phyloP scores from a whole-genome alignment of 2,329 filamentous ascomycete genomes.

The Alternaria conjuncta region DNA sequence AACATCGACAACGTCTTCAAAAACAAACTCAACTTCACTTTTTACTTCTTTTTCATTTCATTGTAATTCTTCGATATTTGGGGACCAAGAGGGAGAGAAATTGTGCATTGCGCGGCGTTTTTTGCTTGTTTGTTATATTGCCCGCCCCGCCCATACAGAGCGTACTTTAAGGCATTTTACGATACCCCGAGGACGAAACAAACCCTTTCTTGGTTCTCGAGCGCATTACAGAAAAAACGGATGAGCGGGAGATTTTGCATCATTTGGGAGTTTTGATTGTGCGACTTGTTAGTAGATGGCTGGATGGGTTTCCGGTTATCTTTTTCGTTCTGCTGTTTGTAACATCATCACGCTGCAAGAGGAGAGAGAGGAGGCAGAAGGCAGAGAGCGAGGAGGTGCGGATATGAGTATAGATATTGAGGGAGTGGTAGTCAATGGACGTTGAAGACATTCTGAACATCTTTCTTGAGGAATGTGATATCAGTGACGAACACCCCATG shows the following conservation, averaged over 20 bases:
- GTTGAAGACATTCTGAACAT: neutral
- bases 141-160: neutral
- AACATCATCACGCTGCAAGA: neutral
- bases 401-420: neutral
- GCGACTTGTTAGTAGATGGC: neutral
- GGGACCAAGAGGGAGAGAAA: neutral
- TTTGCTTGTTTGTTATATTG: neutral
- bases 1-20: constrained; percentile 11
- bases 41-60: neutral
- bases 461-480: too few relatives aligned
- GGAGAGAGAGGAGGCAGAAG: neutral
- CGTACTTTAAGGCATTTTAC: neutral
- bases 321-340: neutral
- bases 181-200: constrained; percentile 3
- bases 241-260: neutral
- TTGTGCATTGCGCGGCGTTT: constrained; percentile 6
- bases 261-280: neutral
- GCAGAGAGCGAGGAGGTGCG: neutral
- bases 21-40: neutral
- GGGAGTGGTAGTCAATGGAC: neutral
- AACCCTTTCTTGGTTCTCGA: neutral
- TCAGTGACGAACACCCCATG: neutral
- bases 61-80: neutral
- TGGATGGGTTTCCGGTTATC: neutral
- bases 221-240: constrained; percentile 3